Evolutionary conservation across 768 basidiomycete species (phyloP).

Genomic region (Mycena belliarum): DNA sequence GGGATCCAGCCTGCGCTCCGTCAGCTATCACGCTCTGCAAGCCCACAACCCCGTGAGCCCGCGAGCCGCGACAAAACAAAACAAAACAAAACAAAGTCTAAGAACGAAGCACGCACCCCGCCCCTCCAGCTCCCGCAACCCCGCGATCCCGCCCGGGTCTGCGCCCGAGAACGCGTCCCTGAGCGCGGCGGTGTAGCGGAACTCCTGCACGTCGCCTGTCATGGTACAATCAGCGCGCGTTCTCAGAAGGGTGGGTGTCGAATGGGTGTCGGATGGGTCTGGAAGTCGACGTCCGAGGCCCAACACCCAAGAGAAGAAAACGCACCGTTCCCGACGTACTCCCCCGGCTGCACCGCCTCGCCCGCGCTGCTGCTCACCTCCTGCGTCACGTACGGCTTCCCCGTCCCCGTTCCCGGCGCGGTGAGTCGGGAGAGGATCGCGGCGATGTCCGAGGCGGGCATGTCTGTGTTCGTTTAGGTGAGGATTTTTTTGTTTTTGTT

Average conservation of each 20-base stretch:
- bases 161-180: slow-evolving; percentile 51
- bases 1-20: slow-evolving; percentile 47
- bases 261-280: no score
- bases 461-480: no score
- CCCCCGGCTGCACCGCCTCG: slow-evolving; percentile 54
- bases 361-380: slow-evolving; percentile 57
- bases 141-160: slow-evolving; percentile 54
- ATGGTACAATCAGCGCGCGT: no score
- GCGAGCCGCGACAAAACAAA: no score
- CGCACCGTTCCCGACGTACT: slow-evolving; percentile 55
- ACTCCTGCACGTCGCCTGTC: slow-evolving; percentile 75
- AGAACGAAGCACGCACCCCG: slow-evolving; percentile 37
- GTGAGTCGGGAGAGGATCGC: slow-evolving; percentile 52
- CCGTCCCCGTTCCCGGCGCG: no score
- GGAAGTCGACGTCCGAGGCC: no score
- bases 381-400: slow-evolving; percentile 63
- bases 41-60: no score
- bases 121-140: slow-evolving; percentile 51
- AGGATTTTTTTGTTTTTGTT: no score
- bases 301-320: no score
- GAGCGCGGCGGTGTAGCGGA: slow-evolving; percentile 59
- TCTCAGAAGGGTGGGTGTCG: no score
- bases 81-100: no score
- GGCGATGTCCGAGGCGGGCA: slow-evolving; percentile 50
- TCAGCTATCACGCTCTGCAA: no score